Conservation (phyloP, 2,329 filamentous ascomycete genomes). For the Bertia moriformis region DNA sequence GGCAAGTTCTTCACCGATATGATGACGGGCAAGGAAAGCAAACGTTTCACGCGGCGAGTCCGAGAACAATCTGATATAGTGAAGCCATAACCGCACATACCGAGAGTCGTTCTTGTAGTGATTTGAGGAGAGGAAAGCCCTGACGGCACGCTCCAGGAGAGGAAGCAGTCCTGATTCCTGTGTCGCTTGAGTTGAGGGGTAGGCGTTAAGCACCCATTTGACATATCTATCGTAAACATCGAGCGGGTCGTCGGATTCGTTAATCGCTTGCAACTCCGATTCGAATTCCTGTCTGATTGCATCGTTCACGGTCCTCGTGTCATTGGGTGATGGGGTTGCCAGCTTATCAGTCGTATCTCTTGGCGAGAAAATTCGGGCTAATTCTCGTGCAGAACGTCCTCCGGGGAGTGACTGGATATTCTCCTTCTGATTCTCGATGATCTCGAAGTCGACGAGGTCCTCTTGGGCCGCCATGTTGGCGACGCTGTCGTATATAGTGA, state of each 20-base stretch:
- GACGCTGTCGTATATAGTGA: not conserved
- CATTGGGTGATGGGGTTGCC: not conserved
- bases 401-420: conserved; percentile 90
- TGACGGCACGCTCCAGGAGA: conserved; percentile 83
- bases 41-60: conserved; percentile 89
- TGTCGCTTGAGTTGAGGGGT: conserved; percentile 84
- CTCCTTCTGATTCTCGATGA: conserved; percentile 94
- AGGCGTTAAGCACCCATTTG: conserved; percentile 89
- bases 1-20: conserved; percentile 73
- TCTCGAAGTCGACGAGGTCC: conserved; percentile 63
- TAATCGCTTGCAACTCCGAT: conserved; percentile 60
- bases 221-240: conserved; percentile 95
- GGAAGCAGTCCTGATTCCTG: conserved; percentile 78
- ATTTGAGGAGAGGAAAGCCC: conserved; percentile 66
- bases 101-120: conserved; percentile 93
- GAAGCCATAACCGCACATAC: conserved; percentile 84
- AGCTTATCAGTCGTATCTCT: conserved; percentile 37
- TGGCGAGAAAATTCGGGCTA: conserved; percentile 68
- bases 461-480: conserved; percentile 27
- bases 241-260: conserved; percentile 84
- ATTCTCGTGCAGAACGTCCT: conserved; percentile 73
- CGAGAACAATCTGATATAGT: conserved; percentile 84
- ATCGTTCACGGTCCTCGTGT: conserved; percentile 55
- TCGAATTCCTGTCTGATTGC: conserved; percentile 73
- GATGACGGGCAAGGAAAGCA: conserved; percentile 76